A percentile compares a stretch with the other conserved stretches of the same genome.
These are phyloP conservation scores for Cercospora zeae-maydis DNA, from an alignment of 2,329 filamentous ascomycete genomes.

Conservation along the genomic window DNA sequence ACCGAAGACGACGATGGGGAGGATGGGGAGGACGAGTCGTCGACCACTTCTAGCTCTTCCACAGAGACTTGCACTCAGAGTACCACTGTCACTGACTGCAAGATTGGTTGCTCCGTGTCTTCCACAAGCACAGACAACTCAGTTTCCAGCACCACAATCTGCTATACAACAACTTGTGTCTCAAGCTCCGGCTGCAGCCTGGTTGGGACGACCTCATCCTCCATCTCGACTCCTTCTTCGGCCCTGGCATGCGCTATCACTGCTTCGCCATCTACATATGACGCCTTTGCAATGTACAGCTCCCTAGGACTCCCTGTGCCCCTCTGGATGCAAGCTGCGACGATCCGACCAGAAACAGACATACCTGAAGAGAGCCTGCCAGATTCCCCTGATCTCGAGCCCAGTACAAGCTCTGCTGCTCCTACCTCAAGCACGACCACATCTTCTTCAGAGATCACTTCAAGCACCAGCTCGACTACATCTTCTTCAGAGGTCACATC, in stretches of 20 bases:
- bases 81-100: not conserved
- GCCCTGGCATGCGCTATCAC: not conserved
- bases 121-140: not conserved
- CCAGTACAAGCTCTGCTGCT: not conserved
- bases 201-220: not conserved
- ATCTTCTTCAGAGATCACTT: not conserved
- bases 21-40: not conserved
- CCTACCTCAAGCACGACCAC: not conserved
- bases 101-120: not conserved
- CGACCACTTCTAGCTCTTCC: not conserved
- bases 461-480: not conserved
- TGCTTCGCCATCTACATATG: not conserved
- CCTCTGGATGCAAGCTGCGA: not conserved
- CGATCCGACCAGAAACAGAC: not conserved
- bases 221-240: not conserved
- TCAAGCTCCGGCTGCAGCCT: not conserved
- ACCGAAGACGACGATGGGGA: not conserved
- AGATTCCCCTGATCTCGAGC: not conserved
- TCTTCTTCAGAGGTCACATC: not conserved
- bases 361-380: not conserved
- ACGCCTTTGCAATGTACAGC: not conserved
- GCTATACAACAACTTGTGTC: not conserved
- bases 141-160: not conserved
- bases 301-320: not conserved
- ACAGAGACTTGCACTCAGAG: not conserved